Conservation (phyloP, 2,329 filamentous ascomycete species). For the Phoma sp. region DNA sequence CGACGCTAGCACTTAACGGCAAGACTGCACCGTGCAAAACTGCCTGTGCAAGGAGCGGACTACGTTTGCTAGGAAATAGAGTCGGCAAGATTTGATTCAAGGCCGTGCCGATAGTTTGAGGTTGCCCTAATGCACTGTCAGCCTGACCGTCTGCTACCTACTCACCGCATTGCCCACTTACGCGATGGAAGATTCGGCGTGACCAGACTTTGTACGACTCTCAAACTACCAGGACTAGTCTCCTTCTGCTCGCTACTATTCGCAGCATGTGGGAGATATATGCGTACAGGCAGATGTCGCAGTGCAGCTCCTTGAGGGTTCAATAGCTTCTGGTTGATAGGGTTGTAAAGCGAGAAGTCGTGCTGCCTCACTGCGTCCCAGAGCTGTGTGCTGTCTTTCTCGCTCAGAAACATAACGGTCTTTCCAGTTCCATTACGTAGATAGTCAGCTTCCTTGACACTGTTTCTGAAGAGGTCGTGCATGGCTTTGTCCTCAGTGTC, state of each 20-base stretch:
- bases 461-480: constrained; percentile 72
- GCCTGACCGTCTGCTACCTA: constrained; percentile 19
- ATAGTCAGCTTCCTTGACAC: constrained; percentile 83
- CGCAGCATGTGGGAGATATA: constrained; percentile 73
- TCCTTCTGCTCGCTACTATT: constrained; percentile 29
- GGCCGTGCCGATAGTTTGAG: constrained; percentile 76
- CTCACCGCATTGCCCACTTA: constrained; percentile 22
- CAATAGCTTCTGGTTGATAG: constrained; percentile 78
- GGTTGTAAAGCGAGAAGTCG: constrained; percentile 73
- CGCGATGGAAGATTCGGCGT: constrained; percentile 56
- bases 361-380: constrained; percentile 84
- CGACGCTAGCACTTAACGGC: constrained; percentile 79
- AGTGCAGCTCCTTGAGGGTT: constrained; percentile 71
- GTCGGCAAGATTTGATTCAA: constrained; percentile 77
- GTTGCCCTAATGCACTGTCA: constrained; percentile 51
- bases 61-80: constrained; percentile 85
- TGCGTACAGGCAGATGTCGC: constrained; percentile 81
- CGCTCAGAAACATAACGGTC: constrained; percentile 86
- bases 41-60: constrained; percentile 81
- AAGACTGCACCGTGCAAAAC: constrained; percentile 85
- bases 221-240: constrained; percentile 49
- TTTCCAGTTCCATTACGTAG: constrained; percentile 86
- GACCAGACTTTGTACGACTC: constrained; percentile 74
- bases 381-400: constrained; percentile 79
- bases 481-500: constrained; percentile 62